These are phyloP conservation scores for Salvia rosmarinus DNA, from an alignment of 257 asterid species.

Conservation along the genomic window DNA sequence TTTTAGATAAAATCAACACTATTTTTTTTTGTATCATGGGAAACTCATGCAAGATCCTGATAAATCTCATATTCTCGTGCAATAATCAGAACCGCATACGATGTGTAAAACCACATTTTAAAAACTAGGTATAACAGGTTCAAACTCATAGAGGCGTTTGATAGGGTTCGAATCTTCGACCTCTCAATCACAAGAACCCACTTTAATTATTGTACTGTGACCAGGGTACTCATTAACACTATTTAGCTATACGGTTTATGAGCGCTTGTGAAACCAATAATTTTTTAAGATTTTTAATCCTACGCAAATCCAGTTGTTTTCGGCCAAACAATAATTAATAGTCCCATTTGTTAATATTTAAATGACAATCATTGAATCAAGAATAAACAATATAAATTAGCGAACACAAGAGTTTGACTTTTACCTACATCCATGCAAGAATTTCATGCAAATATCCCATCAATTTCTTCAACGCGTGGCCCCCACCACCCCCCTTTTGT, in stretches of 20 bases:
- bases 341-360: conserved; percentile 24
- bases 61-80: too few species aligned
- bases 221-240: too few species aligned
- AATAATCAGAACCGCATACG: too few species aligned
- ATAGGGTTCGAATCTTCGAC: too few species aligned
- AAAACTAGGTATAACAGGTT: too few species aligned
- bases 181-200: too few species aligned
- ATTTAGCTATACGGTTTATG: neutral
- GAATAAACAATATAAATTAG: conserved; percentile 34
- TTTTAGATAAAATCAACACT: too few species aligned
- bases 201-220: too few species aligned
- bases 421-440: conserved; percentile 46
- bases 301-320: conserved; percentile 29
- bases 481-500: conserved; percentile 34
- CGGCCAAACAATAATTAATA: conserved; percentile 9
- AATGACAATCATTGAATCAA: conserved; percentile 35
- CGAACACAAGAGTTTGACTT: conserved; percentile 48
- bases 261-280: neutral
- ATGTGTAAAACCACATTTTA: too few species aligned
- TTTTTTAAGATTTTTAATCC: conserved; percentile 1
- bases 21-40: too few species aligned
- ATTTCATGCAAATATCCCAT: conserved; percentile 44
- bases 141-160: too few species aligned
- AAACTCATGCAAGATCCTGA: too few species aligned
- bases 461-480: conserved; percentile 47